A percentile compares a stretch with the other conserved stretches of the same genome.
Conservation (phyloP, 768 basidiomycete species). For the Suillus hirtellus region DNA sequence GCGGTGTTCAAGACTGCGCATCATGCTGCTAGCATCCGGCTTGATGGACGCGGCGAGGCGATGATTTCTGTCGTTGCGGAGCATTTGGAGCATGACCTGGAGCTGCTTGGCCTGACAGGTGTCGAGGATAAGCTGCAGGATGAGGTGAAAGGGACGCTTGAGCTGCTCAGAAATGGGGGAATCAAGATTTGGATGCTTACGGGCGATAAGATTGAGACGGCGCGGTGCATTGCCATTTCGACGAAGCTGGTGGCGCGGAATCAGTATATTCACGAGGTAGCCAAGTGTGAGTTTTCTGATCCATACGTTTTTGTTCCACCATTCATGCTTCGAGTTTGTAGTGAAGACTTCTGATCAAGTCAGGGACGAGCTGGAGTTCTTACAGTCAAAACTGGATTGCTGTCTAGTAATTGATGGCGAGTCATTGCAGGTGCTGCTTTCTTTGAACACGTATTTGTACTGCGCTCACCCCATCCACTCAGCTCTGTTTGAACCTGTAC, state of each 20-base stretch:
- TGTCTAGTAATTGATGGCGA: slow-evolving; percentile 99
- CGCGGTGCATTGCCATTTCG: slow-evolving; percentile 96
- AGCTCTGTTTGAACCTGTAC: slow-evolving; percentile 92
- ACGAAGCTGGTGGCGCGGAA: slow-evolving; percentile 94
- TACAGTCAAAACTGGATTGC: slow-evolving; percentile 93
- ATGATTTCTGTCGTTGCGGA: slow-evolving; percentile 74
- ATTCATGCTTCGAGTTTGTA: slow-evolving; percentile 33
- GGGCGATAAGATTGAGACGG: slow-evolving; percentile 98
- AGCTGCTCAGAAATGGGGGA: slow-evolving; percentile 91
- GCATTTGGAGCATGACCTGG: slow-evolving; percentile 84
- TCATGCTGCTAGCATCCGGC: slow-evolving; percentile 74
- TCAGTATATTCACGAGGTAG: slow-evolving; percentile 96
- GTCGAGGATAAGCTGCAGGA: slow-evolving; percentile 99
- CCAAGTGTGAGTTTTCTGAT: slow-evolving; percentile 62
- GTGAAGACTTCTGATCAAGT: slow-evolving; percentile 85
- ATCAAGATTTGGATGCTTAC: slow-evolving; percentile 99
- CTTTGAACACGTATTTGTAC: not conserved
- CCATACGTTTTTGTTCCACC: not conserved
- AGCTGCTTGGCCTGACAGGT: slow-evolving; percentile 92
- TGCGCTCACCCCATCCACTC: slow-evolving; percentile 8
- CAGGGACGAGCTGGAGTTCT: slow-evolving; percentile 86
- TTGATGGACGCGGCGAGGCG: slow-evolving; percentile 80
- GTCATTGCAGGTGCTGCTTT: slow-evolving; percentile 75
- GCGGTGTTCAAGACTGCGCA: slow-evolving; percentile 69
- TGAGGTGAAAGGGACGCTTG: slow-evolving; percentile 91